A percentile compares a stretch with the other conserved stretches of the same genome.
Conservation (phyloP, 2,329 filamentous ascomycete species). For the Fusarium sp. region DNA sequence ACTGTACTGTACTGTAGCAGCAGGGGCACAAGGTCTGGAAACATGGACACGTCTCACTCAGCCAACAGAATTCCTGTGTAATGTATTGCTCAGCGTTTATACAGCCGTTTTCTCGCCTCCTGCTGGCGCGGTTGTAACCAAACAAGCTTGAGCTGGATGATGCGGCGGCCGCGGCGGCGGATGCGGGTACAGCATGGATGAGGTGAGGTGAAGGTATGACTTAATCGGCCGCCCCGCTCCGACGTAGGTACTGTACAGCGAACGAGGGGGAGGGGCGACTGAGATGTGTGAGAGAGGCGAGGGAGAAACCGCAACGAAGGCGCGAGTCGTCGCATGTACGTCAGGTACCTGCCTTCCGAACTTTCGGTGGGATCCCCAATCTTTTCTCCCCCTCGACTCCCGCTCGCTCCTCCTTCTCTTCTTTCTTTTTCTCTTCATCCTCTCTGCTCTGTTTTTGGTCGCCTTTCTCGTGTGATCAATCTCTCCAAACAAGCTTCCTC, state of each 20-base stretch:
- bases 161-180: conserved; percentile 6
- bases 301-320: conserved; percentile 37
- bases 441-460: conserved; percentile 22
- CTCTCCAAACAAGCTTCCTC: conserved; percentile 28
- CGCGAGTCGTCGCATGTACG: conserved; percentile 41
- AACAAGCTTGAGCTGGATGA: conserved; percentile 27
- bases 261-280: conserved; percentile 43
- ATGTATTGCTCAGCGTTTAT: not conserved
- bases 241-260: conserved; percentile 21
- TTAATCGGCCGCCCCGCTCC: conserved; percentile 41
- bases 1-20: no score
- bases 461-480: conserved; percentile 21
- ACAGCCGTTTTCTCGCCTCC: conserved; percentile 16
- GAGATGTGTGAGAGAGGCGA: conserved; percentile 30
- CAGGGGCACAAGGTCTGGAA: not conserved
- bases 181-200: conserved; percentile 18
- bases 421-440: conserved; percentile 24
- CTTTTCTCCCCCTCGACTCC: conserved; percentile 35
- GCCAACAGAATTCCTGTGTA: not conserved
- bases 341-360: conserved; percentile 39
- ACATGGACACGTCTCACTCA: not conserved
- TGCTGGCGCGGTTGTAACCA: conserved; percentile 42
- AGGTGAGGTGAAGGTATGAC: conserved; percentile 40
- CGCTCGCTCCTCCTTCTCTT: conserved; percentile 20
- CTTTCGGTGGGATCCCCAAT: conserved; percentile 40